phyloP scores from a whole-genome alignment of 805 yeast species.

The Saturnispora galanensis region DNA sequence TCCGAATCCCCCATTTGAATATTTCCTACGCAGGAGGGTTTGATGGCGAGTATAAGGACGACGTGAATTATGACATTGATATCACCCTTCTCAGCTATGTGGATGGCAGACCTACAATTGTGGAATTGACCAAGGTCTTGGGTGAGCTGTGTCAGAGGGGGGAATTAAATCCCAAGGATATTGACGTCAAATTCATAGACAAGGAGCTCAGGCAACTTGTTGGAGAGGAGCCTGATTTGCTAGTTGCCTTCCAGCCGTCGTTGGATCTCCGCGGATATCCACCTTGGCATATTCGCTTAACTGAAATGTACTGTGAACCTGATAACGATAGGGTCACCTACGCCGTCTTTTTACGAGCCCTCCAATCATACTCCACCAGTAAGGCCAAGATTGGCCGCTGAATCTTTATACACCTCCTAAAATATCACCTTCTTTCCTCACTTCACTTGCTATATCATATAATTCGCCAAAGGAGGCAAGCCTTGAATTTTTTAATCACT shows the following conservation, averaged over 20 bases:
- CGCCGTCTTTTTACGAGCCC: conserved; percentile 72
- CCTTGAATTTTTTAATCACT: no score
- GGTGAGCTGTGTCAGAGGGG: conserved; percentile 58
- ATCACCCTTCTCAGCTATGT: conserved; percentile 58
- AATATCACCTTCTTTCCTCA: neutral
- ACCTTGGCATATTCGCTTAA: conserved; percentile 92
- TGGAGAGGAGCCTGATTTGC: conserved; percentile 87
- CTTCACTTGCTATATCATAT: neutral
- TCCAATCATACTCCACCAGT: conserved; percentile 65
- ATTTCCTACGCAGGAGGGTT: conserved; percentile 34
- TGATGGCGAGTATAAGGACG: conserved; percentile 25
- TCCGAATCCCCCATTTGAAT: conserved; percentile 62
- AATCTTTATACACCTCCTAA: conserved; percentile 3
- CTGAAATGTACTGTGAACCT: conserved; percentile 86
- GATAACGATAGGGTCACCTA: conserved; percentile 75
- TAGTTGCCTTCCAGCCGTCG: conserved; percentile 76
- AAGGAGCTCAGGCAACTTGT: conserved; percentile 64
- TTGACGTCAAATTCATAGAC: conserved; percentile 68
- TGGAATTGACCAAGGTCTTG: conserved; percentile 79
- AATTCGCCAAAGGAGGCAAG: no score
- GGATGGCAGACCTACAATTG: conserved; percentile 87
- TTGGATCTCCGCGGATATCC: conserved; percentile 91
- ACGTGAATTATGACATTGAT: conserved; percentile 39
- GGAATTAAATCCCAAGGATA: conserved; percentile 53
- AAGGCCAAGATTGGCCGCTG: conserved; percentile 85